Percentiles rank a stretch among this genome's conserved stretches.
phyloP scores from a whole-genome alignment of 2,329 filamentous ascomycete species.

The Neocucurbitaria cava region DNA sequence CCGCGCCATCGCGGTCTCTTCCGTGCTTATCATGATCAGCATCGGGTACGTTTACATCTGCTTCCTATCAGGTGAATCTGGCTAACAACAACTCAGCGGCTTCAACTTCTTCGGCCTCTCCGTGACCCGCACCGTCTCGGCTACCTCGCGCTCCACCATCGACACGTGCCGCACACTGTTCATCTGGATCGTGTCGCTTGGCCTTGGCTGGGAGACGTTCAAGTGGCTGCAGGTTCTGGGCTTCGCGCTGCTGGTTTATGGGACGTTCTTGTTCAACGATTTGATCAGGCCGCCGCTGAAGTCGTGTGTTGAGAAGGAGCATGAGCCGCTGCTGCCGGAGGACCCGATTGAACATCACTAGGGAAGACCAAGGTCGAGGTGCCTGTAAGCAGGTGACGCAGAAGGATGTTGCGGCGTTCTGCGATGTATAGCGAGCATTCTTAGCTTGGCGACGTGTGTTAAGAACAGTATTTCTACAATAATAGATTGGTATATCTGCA shows the following conservation, averaged over 20 bases:
- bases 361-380: background rate
- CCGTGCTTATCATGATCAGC: slow-evolving; percentile 92
- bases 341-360: slow-evolving; percentile 78
- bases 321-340: slow-evolving; percentile 75
- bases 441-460: background rate
- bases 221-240: slow-evolving; percentile 95
- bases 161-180: slow-evolving; percentile 97
- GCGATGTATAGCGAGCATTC: background rate
- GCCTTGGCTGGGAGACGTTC: slow-evolving; percentile 95
- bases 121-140: slow-evolving; percentile 87
- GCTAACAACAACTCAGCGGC: slow-evolving; percentile 63
- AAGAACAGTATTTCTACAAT: background rate
- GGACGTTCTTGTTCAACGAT: slow-evolving; percentile 96
- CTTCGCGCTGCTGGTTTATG: slow-evolving; percentile 90
- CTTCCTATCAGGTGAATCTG: background rate
- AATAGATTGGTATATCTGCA: too few species aligned
- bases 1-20: slow-evolving; percentile 74
- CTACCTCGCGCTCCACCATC: slow-evolving; percentile 92
- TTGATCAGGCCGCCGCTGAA: slow-evolving; percentile 83
- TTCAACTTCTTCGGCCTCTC: slow-evolving; percentile 99
- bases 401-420: slow-evolving; percentile 1
- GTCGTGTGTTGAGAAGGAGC: slow-evolving; percentile 64
- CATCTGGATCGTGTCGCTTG: slow-evolving; percentile 95
- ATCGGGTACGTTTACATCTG: slow-evolving; percentile 74
- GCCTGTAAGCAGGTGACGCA: background rate